These are phyloP conservation scores for Plasmodium cynomolgi DNA, from an alignment of 169 alveolate genomes.

Conservation along the genomic window DNA sequence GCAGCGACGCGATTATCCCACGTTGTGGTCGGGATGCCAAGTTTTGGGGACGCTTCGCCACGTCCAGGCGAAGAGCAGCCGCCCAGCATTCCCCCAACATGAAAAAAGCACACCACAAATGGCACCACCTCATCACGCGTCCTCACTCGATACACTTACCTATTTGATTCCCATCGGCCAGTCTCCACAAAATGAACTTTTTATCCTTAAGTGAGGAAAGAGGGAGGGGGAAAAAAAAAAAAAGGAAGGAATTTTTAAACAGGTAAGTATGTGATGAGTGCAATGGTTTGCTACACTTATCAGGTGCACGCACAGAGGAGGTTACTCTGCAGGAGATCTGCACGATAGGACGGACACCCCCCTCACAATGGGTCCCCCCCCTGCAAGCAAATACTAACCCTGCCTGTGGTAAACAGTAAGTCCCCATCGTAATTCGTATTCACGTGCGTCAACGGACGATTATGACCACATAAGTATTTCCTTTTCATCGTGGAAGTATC, in stretches of 20 bases:
- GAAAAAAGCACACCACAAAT: not conserved
- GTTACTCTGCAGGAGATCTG: not conserved
- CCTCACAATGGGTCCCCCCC: too few relatives aligned
- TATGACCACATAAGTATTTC: constrained; percentile 89
- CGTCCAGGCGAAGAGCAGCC: constrained; percentile 44
- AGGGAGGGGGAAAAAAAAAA: not conserved
- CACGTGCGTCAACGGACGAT: constrained; percentile 92
- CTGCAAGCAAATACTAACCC: constrained; percentile 82
- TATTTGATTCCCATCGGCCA: constrained; percentile 88
- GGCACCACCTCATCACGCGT: not conserved
- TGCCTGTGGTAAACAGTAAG: constrained; percentile 91
- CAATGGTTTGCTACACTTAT: not conserved
- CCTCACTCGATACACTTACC: constrained; percentile 73
- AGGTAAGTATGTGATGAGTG: not conserved
- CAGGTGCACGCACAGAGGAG: not conserved
- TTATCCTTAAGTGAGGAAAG: constrained; percentile 82
- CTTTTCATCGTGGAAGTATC: constrained; percentile 83
- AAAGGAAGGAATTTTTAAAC: not conserved
- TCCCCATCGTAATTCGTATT: constrained; percentile 92
- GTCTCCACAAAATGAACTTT: constrained; percentile 83
- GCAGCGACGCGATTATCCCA: too few relatives aligned
- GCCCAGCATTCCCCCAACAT: not conserved
- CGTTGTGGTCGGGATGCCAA: too few relatives aligned
- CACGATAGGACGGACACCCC: not conserved
- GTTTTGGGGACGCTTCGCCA: constrained; percentile 48